phyloP scores from a whole-genome alignment of 108 stramenopile genomes.

The Pseudonitzschia multiseries region DNA sequence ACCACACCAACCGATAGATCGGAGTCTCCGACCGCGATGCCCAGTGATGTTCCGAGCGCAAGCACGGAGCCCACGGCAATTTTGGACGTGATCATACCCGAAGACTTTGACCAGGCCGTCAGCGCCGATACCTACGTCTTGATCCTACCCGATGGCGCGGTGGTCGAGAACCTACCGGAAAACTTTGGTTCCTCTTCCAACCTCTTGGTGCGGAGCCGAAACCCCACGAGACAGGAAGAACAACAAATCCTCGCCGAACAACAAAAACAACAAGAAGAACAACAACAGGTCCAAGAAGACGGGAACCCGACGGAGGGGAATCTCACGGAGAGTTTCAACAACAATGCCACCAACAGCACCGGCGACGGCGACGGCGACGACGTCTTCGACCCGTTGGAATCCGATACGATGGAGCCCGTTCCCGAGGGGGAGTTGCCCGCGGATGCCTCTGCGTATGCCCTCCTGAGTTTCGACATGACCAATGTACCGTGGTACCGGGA shows the following conservation, averaged over 20 bases:
- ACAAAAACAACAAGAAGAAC: too few relatives aligned
- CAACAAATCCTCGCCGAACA: too few relatives aligned
- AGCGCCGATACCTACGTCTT: background rate
- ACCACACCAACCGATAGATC: too few relatives aligned
- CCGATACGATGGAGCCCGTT: too few relatives aligned
- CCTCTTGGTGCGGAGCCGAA: background rate
- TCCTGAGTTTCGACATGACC: background rate
- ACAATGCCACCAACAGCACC: too few relatives aligned
- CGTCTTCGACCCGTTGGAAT: background rate
- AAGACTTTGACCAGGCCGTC: background rate
- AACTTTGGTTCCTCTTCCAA: background rate
- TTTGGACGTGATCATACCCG: background rate
- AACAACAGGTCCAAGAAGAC: too few relatives aligned
- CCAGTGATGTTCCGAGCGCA: background rate
- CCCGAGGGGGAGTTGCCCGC: background rate
- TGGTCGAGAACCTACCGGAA: background rate
- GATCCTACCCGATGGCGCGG: background rate
- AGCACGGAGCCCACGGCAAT: background rate
- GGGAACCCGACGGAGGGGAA: too few relatives aligned
- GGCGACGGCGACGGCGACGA: background rate
- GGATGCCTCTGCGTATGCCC: background rate
- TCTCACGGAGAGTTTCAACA: too few relatives aligned
- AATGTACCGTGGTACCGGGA: background rate
- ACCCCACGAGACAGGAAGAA: too few relatives aligned
- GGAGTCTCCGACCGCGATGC: background rate